Conservation (phyloP, 768 basidiomycete species). For the Amanita phalloides region DNA sequence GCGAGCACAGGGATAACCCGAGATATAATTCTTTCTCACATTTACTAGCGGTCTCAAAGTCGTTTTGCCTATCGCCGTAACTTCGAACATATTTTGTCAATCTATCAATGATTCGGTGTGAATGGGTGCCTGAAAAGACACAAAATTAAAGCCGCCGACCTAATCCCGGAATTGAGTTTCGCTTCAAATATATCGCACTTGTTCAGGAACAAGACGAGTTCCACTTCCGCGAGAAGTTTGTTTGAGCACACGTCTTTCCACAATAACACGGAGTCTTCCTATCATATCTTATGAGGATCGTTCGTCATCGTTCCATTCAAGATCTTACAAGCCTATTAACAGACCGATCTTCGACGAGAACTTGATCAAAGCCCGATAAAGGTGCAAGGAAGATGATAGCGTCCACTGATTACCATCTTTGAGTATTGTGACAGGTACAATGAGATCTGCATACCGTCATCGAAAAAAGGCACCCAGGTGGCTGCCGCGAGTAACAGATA, state of each 20-base stretch:
- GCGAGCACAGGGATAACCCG: neutral
- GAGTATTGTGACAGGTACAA: neutral
- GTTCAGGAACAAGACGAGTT: constrained; percentile 78
- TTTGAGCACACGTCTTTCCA: constrained; percentile 84
- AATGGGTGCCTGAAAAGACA: neutral
- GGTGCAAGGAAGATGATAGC: constrained; percentile 74
- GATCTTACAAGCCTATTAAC: constrained; percentile 30
- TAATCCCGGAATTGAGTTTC: constrained; percentile 55
- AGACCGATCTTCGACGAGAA: constrained; percentile 48
- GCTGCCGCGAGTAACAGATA: neutral
- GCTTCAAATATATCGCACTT: constrained; percentile 75
- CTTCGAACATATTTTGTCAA: constrained; percentile 63
- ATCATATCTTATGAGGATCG: constrained; percentile 1
- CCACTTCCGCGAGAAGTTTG: constrained; percentile 69
- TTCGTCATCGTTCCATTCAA: neutral
- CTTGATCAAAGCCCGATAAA: constrained; percentile 65
- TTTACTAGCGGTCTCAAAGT: constrained; percentile 60
- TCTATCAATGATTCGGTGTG: constrained; percentile 13
- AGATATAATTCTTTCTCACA: constrained; percentile 32
- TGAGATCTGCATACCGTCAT: constrained; percentile 7
- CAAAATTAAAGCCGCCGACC: constrained; percentile 15
- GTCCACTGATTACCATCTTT: constrained; percentile 29
- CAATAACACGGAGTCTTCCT: constrained; percentile 84
- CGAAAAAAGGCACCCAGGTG: constrained; percentile 10
- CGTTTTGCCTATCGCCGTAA: constrained; percentile 61